Evolutionary conservation across 1,284 basidiomycete species (phyloP), one percentile per base, ranked within the genome.

Genomic region (Cystobasidium pallidum): DNA sequence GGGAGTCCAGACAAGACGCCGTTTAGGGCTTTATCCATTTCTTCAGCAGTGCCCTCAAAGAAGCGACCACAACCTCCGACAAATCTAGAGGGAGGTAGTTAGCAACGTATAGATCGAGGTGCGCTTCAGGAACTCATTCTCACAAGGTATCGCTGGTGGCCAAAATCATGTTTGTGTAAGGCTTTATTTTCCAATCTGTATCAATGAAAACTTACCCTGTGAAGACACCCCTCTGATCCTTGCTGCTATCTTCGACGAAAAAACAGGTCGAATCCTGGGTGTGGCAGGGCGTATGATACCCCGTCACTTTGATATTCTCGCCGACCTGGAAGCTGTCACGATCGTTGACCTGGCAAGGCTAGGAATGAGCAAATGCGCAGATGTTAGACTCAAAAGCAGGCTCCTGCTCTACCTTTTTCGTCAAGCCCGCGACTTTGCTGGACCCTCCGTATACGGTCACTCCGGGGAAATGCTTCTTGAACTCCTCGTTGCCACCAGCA

Each of bases 181-280:
- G n/a, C n/a, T n/a, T n/a, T n/a, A n/a, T n/a, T n/a, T n/a, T n/a
- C n/a, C n/a, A n/a, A n/a, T n/a, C n/a, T n/a, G n/a, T 13, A n/a
- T 13, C n/a, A 55, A 26, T 28, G 4, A 30, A 21, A 34, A 26
- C 21, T 66, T 51, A 77, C 75, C 79, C 80, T 0, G 81, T 81
- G 41, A 81, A 80, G 7, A 81, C 80, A 2, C 66, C 80, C 11
- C 75, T 70, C 57, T 77, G 74, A 66, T 78, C 74, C 36, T 78
- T 77, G n/a, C 26, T 47, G 17, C 36, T 61, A 54, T 72, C 73
- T 49, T 78, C 74, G 34, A 79, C 75, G 64, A 76, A 77, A 72
- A 78, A 81, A 51, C 80, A 80, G 61, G 79, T 80, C 61, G 78
- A 78, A 72, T 81, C 81, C 43, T 80, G 80, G 0, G 81, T 81